Evolutionary conservation across 2,329 filamentous ascomycete genomes (phyloP).

Genomic region (Decorospora gaudefroyi): DNA sequence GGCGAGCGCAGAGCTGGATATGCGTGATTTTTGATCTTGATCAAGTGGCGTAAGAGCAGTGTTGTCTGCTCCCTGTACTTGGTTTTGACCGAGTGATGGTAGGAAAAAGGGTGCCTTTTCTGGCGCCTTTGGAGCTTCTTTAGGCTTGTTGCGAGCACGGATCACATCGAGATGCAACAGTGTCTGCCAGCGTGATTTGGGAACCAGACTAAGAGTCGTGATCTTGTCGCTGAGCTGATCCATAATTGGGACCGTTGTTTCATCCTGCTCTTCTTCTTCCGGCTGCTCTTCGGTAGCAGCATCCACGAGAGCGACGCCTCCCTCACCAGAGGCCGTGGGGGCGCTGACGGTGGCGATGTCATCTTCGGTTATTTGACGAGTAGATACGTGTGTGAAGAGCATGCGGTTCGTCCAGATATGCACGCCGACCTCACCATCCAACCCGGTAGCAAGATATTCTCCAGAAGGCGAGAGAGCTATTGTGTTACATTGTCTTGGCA

Average conservation of each 20-base stretch:
- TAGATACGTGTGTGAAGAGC: constrained; percentile 86
- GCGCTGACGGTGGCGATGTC: constrained; percentile 68
- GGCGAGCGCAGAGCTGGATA: constrained; percentile 41
- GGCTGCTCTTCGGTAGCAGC: constrained; percentile 68
- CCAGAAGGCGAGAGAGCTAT: constrained; percentile 87
- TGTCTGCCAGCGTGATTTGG: constrained; percentile 91
- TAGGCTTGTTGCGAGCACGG: constrained; percentile 89
- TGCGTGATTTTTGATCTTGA: constrained; percentile 36
- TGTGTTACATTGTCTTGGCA: constrained; percentile 77
- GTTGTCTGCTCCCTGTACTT: constrained; percentile 19
- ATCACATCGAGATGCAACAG: constrained; percentile 90
- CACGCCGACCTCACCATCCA: constrained; percentile 82
- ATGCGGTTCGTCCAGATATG: constrained; percentile 94
- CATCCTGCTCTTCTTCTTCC: constrained; percentile 51
- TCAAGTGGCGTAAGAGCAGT: constrained; percentile 17
- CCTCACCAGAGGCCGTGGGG: constrained; percentile 82
- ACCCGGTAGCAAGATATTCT: constrained; percentile 90
- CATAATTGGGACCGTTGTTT: constrained; percentile 55
- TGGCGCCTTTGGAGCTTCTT: constrained; percentile 84
- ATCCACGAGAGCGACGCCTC: constrained; percentile 73
- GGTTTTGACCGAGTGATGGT: constrained; percentile 62
- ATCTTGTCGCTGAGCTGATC: constrained; percentile 83
- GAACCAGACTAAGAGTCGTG: constrained; percentile 86
- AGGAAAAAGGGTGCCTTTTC: constrained; percentile 97
- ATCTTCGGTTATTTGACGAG: constrained; percentile 78